phyloP scores from a whole-genome alignment of 108 stramenopile genomes.

The Pseudonitzschia multistriata region DNA sequence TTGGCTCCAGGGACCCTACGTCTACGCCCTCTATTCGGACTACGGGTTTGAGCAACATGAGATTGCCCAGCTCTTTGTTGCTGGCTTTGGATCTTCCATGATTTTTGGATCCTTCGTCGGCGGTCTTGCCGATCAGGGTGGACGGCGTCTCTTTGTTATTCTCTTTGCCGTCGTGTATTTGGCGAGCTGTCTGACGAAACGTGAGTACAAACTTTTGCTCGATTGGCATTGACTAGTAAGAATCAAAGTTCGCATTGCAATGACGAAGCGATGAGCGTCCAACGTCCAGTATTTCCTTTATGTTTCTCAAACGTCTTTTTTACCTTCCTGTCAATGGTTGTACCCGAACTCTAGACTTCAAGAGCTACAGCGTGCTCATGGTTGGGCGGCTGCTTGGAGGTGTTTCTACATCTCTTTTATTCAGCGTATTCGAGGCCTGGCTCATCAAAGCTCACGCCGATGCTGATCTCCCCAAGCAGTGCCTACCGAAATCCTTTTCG shows the following conservation, averaged over 20 bases:
- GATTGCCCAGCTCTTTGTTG: conserved; percentile 87
- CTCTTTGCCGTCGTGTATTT: conserved; percentile 89
- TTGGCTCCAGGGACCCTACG: conserved; percentile 99
- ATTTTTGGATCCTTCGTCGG: conserved; percentile 67
- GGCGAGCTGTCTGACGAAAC: conserved; percentile 82
- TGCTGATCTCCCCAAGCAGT: conserved; percentile 56
- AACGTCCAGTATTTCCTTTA: too few species aligned
- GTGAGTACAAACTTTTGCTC: too few species aligned
- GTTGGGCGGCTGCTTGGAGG: conserved; percentile 91
- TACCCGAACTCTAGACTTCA: conserved; percentile 57
- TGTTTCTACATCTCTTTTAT: conserved; percentile 85
- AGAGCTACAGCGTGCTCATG: conserved; percentile 80
- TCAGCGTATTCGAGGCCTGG: conserved; percentile 95
- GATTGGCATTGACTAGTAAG: too few species aligned
- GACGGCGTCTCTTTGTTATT: conserved; percentile 81
- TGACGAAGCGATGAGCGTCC: too few species aligned
- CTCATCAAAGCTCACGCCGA: conserved; percentile 83
- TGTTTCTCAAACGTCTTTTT: too few species aligned
- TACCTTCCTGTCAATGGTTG: too few species aligned
- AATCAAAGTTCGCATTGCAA: too few species aligned
- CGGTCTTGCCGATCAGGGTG: conserved; percentile 69
- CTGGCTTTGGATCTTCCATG: conserved; percentile 84
- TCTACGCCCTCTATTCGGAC: conserved; percentile 94
- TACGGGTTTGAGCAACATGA: conserved; percentile 90
- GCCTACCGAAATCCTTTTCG: conserved; percentile 83